phyloP scores from a whole-genome alignment of 306 rosid species.

The Datisca glomerata region DNA sequence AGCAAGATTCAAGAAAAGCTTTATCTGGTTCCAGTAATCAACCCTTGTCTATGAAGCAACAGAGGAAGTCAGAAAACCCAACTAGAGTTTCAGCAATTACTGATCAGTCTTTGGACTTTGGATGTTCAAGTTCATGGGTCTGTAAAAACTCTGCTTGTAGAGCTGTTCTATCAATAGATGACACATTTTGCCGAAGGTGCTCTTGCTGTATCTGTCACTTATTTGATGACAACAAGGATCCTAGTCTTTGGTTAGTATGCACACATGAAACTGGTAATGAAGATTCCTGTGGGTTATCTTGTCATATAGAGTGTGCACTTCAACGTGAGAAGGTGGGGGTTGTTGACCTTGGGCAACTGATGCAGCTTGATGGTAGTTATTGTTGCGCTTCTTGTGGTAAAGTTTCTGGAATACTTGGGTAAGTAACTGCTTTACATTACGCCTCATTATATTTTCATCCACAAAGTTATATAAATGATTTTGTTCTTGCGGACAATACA shows the following conservation, averaged over 20 bases:
- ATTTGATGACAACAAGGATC: conserved; percentile 97
- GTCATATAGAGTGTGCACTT: conserved; percentile 96
- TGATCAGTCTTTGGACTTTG: conserved; percentile 62
- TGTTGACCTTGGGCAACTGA: conserved; percentile 92
- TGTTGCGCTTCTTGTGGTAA: conserved; percentile 98
- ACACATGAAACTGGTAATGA: conserved; percentile 58
- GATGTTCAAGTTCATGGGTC: conserved; percentile 65
- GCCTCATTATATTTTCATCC: too few relatives aligned
- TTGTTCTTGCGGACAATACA: too few relatives aligned
- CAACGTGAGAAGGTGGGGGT: conserved; percentile 87
- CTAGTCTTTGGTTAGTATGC: conserved; percentile 99
- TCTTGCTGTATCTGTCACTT: conserved; percentile 96
- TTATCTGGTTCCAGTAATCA: conserved; percentile 47
- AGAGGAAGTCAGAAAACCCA: conserved; percentile 83
- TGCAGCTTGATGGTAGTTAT: conserved; percentile 98
- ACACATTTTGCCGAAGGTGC: conserved; percentile 95
- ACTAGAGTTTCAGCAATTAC: conserved; percentile 40
- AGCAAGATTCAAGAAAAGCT: conserved; percentile 60
- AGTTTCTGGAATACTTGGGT: conserved; percentile 97
- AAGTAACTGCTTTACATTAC: conserved; percentile 30
- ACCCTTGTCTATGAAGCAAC: conserved; percentile 54
- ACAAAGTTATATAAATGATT: too few relatives aligned
- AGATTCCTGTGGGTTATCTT: conserved; percentile 90
- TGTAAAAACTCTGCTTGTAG: conserved; percentile 97
- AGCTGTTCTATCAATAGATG: conserved; percentile 81